Base-by-base conservation (phyloP, 768 basidiomycete species). In the Mycena floridula region DNA sequence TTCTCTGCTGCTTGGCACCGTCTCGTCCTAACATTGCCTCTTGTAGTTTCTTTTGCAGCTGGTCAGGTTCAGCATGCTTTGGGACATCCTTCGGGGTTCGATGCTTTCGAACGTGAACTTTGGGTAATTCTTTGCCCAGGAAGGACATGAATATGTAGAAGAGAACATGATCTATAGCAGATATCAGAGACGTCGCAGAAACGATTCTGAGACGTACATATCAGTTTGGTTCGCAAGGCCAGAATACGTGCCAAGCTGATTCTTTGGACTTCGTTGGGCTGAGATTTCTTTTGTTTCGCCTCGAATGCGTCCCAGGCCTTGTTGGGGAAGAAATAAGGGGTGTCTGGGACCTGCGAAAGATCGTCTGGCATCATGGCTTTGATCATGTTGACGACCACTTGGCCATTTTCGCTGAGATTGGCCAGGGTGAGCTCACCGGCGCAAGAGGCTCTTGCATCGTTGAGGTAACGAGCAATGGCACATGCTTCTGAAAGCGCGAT, bases 171-270 rank as follows among this genome's bases (percentile, higher is more conserved):
- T 47, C 45, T 47, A 2, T 16, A 37, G n/a, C 21, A 36, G 18
- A 15, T 22, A 21, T 1, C 8, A 1, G 20, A 9, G 3, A 18
- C 16, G 9, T 27, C 5, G 23, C 18, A 3, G 27, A 42, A 35
- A 12, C 11, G 21, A 22, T 13, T 23, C 40, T 23, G 40, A 2
- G 7, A 46, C 44, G 1, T 35, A 51, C 50, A 51, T 3, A 54
- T 50, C 9, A 54, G 47, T 35, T 54, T 54, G 4, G 46, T 51
- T 23, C 50, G 32, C 27, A 54, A 30, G 7, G 47, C 24, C 2
- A 48, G 41, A 12, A 54, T 48, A 5, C n/a, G 25, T 4, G 20
- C 47, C 4, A 51, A 44, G 21, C 45, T 28, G 11, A 51, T 24
- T 15, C 47, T 54, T 15, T 51, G 47, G 24, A 36, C 27, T 13